Evolutionary conservation across 2,329 filamentous ascomycete genomes (phyloP), one percentile per base, ranked within the genome.

Genomic region (Fusarium coffeatum): DNA sequence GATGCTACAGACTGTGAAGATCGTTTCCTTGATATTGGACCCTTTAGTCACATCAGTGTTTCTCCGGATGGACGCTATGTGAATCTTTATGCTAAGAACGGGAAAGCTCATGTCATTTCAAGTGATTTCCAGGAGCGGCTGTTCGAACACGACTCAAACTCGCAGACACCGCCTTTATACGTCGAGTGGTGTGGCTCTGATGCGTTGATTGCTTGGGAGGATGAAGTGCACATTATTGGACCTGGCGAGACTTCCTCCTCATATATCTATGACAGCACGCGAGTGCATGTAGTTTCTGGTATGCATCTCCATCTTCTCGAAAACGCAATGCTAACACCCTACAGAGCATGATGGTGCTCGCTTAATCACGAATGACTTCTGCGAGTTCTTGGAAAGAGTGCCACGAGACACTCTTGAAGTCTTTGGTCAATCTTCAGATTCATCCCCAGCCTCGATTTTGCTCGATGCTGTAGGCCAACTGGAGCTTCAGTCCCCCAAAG

Each of bases 101-200:
- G 94, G 60, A 94, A 90, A 72, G 89, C 96, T 22, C 97, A 96
- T 86, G 93, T 99, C 28, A 94, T 98, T 54, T 96, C 93, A 49
- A 95, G 93, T 75, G 95, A 99, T 79, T 98, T 98, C 78, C 94
- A 97, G 78, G 94, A 92, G 76, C 91, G 94, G 60, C 85, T 97
- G 67, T 95, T 94, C 77, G 94, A 98, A 80, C 95, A 98, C 77
- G 90, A 97, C 75, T 95, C 94, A 1, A 90, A 90, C 72, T 94
- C 93, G 12, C 92, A 91, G 78, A 97, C 93, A 8, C 86, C 91
- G 3, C 96, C 96, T 6, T 92, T 93, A 74, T 93, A 96, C 69
- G 87, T 99, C 66, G 91, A 96, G 74, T 99, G 96, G 96, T 99
- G 96, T 79, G 96, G 96, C 8, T 95, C 96, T 74, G 95, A 98